Percentiles rank a stretch among this genome's conserved stretches.
Conservation (phyloP, 2,329 filamentous ascomycete genomes). For the Sporothrix luriei region DNA sequence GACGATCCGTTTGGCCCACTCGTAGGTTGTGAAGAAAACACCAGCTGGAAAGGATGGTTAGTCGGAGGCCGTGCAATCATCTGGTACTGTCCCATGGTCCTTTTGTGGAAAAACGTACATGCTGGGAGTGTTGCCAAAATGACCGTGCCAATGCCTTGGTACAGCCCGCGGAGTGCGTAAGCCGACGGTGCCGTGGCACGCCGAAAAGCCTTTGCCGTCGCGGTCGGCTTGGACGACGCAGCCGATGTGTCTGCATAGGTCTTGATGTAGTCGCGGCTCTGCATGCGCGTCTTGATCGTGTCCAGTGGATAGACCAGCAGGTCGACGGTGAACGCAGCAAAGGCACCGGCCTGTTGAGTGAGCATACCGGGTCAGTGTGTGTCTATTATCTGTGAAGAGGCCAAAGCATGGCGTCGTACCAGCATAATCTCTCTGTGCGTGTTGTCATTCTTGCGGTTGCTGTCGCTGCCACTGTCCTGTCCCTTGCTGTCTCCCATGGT, state of each 20-base stretch:
- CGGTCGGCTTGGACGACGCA: conserved; percentile 10
- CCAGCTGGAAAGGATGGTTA: conserved; percentile 57
- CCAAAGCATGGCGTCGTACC: conserved; percentile 14
- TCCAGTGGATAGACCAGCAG: conserved; percentile 85
- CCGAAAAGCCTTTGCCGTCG: background rate
- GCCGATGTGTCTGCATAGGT: conserved; percentile 47
- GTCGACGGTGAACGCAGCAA: conserved; percentile 84
- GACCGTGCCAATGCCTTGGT: conserved; percentile 84
- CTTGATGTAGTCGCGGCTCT: conserved; percentile 73
- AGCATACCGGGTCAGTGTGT: background rate
- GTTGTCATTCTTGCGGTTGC: conserved; percentile 26
- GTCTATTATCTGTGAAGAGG: background rate
- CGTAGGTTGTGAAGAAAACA: conserved; percentile 88
- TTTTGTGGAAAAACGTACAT: conserved; percentile 51
- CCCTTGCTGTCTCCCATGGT: conserved; percentile 3
- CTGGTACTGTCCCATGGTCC: no score
- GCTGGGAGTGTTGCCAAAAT: conserved; percentile 87
- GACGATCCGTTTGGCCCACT: conserved; percentile 69
- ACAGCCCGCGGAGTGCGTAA: conserved; percentile 67
- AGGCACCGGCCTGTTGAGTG: conserved; percentile 70
- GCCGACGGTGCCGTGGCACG: conserved; percentile 46
- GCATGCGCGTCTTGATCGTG: conserved; percentile 83
- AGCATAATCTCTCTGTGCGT: conserved; percentile 34
- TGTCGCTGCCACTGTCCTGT: background rate
- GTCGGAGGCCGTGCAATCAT: no score